Evolutionary conservation across 2,329 filamentous ascomycete genomes (phyloP).

Genomic region (Aspergillus cejpii): DNA sequence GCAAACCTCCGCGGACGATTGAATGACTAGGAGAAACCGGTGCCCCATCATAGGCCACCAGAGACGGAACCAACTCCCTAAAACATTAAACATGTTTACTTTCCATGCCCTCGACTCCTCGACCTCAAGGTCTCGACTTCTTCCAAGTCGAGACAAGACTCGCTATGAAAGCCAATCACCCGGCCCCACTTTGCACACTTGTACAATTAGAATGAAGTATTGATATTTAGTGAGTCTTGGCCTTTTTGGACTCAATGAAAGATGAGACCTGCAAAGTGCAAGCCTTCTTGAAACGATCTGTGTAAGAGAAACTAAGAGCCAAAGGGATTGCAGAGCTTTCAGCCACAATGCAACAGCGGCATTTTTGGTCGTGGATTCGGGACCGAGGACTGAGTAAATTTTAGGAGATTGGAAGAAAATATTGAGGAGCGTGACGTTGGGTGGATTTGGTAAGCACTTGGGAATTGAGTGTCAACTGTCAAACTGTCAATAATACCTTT

Average conservation of each 20-base stretch:
- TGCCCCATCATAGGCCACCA: constrained; percentile 9
- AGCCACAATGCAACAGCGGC: constrained; percentile 12
- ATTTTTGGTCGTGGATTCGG: not conserved
- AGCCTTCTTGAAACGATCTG: constrained; percentile 7
- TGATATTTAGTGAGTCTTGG: constrained; percentile 16
- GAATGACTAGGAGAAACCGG: constrained; percentile 9
- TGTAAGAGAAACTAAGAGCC: not conserved
- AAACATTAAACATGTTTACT: not conserved
- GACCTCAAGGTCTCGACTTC: too few species aligned
- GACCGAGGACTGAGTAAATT: not conserved
- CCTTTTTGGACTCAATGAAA: constrained; percentile 13
- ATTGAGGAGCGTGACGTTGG: too few species aligned
- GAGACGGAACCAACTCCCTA: constrained; percentile 9
- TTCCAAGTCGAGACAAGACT: not conserved
- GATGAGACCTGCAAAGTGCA: too few species aligned
- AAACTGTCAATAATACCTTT: too few species aligned
- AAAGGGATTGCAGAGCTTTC: constrained; percentile 10
- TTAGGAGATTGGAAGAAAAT: too few species aligned
- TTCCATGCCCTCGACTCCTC: not conserved
- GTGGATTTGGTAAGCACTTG: too few species aligned
- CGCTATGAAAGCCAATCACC: constrained; percentile 8
- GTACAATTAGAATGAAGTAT: constrained; percentile 12
- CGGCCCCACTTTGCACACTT: constrained; percentile 10
- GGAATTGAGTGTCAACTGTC: too few species aligned
- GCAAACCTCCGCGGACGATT: constrained; percentile 7